These are phyloP conservation scores for Cercospora zeina DNA, from an alignment of 2,329 filamentous ascomycete genomes.

Conservation along the genomic window DNA sequence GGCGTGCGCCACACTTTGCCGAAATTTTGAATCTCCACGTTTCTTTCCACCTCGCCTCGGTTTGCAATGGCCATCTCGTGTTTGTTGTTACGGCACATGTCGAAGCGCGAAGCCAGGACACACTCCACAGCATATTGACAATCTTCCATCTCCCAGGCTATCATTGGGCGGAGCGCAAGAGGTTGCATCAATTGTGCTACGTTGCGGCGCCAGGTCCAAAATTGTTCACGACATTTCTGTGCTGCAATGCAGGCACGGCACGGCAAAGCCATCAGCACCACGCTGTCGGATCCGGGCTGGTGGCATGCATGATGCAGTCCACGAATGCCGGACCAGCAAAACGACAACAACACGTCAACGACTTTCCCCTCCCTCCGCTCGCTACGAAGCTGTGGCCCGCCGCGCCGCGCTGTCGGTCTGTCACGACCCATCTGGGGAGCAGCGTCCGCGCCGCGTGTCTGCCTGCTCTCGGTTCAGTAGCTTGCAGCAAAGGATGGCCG, in stretches of 20 bases:
- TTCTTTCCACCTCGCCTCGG: background rate
- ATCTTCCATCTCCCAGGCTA: background rate
- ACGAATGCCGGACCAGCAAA: constrained; percentile 2
- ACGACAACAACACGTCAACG: background rate
- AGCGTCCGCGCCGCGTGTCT: background rate
- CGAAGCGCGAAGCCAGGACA: background rate
- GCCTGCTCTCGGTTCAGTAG: background rate
- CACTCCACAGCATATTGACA: background rate
- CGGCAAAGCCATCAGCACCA: constrained; percentile 11
- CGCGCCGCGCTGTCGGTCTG: background rate
- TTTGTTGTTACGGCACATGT: background rate
- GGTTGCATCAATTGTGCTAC: constrained; percentile 8
- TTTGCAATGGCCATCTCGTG: background rate
- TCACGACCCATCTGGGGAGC: background rate
- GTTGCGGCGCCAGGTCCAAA: constrained; percentile 3
- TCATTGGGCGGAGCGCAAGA: background rate
- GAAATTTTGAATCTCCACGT: background rate
- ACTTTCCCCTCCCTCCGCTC: background rate
- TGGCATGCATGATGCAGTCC: background rate
- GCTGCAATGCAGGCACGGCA: constrained; percentile 7
- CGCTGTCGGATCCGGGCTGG: background rate
- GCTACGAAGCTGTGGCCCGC: constrained; percentile 1
- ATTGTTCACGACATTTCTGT: constrained; percentile 9
- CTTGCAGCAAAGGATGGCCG: background rate
- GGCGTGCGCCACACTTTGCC: constrained; percentile 3